phyloP scores from a whole-genome alignment of 129 eudicot species.

The Tanacetum coccineum region DNA sequence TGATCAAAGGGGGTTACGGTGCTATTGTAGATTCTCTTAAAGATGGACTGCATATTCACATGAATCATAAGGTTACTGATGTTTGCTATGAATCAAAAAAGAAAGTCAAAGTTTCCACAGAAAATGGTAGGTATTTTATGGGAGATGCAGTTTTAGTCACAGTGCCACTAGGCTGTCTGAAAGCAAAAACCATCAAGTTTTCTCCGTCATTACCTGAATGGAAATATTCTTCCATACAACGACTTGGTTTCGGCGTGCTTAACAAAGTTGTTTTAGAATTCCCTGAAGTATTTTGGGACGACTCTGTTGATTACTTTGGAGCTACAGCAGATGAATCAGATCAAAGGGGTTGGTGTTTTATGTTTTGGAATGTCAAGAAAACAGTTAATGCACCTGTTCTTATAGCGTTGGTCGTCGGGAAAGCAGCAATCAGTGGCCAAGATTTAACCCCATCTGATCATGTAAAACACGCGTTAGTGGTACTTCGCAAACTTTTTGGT shows the following conservation, averaged over 20 bases:
- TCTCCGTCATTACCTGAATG: constrained; percentile 80
- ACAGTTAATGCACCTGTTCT: constrained; percentile 98
- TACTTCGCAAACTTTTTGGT: constrained; percentile 93
- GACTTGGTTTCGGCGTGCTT: constrained; percentile 93
- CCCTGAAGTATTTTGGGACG: constrained; percentile 96
- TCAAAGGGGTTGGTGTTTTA: constrained; percentile 86
- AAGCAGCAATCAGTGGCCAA: constrained; percentile 77
- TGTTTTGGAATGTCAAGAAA: constrained; percentile 97
- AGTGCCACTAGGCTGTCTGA: constrained; percentile 92
- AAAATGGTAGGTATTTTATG: constrained; percentile 54
- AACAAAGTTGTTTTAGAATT: constrained; percentile 91
- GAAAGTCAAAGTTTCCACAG: constrained; percentile 71
- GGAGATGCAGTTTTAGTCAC: constrained; percentile 92
- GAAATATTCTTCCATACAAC: constrained; percentile 72
- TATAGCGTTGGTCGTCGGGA: constrained; percentile 91
- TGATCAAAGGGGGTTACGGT: constrained; percentile 98
- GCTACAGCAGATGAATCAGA: constrained; percentile 86
- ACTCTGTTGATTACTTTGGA: constrained; percentile 91
- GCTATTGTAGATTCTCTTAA: constrained; percentile 78
- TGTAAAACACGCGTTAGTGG: constrained; percentile 66
- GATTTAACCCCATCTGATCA: constrained; percentile 55
- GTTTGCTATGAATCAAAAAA: constrained; percentile 43
- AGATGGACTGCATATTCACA: constrained; percentile 61
- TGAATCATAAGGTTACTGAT: constrained; percentile 71
- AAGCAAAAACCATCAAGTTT: constrained; percentile 72